Base-by-base conservation (phyloP, 345 rosid species). In the Camelina sativa region DNA sequence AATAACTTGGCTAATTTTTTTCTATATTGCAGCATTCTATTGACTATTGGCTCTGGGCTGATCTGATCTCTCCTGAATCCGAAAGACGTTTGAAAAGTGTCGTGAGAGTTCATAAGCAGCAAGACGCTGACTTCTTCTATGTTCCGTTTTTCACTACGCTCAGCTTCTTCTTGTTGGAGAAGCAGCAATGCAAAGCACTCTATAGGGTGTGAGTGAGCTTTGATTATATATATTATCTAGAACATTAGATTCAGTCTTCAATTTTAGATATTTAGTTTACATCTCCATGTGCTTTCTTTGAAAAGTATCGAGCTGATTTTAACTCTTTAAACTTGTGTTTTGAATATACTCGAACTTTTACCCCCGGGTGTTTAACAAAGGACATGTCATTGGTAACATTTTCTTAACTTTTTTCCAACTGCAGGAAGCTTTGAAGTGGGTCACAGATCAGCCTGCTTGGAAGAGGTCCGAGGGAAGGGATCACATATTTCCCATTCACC, bases 31-130 rank as follows among this genome's bases (percentile, higher is more conserved):
- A 92, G 99, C 99, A 95, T 72, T 95, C 98, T 5, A 62, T 91
- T 55, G 99, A 92, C 81, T 96, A 90, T 71, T 96, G 98, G 99
- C 88, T 96, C 17, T 96, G 99, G 97, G 96, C 83, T 64, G 98
- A 96, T 84, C 73, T 95, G 72, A 85, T 90, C 56, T 88, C 93
- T 22, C 97, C 88, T 1, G 86, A 85, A 54, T 87, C 92, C 2
- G 89, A 90, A 62, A 86, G 99, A 81, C 86, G 82, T 38, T 72
- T 92, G 84, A 89, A 90, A 65, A 90, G 81, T 76, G 98, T 92
- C 1, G 87, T 86, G n/a, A 85, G 97, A 69, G 99, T 92, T 47
- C 65, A 77, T 52, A 77, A 51, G 75, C 97, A 90, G 84, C 89
- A 87, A 74, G 98, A 89, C 3, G 99, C 99, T 0, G 97, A 95